Percentiles rank a stretch among this genome's conserved stretches.
phyloP scores from a whole-genome alignment of 768 basidiomycete genomes.

The Russula foetens region DNA sequence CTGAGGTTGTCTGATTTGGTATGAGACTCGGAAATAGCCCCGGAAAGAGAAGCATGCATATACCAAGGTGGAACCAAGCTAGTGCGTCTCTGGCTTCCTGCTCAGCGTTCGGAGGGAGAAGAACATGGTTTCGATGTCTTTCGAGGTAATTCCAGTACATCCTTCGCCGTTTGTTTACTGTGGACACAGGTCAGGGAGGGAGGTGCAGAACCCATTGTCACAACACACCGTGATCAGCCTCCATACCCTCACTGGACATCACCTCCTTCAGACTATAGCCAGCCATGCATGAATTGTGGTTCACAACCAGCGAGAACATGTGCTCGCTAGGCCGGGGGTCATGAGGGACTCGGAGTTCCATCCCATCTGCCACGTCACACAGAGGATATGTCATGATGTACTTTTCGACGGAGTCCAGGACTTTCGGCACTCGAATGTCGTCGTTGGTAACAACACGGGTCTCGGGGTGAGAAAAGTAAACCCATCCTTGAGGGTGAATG shows the following conservation, averaged over 20 bases:
- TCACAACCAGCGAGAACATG: constrained; percentile 34
- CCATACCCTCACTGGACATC: neutral
- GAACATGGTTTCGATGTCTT: constrained; percentile 40
- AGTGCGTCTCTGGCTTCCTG: constrained; percentile 42
- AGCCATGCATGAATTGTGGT: constrained; percentile 42
- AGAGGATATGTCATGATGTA: constrained; percentile 27
- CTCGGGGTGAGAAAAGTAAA: constrained; percentile 40
- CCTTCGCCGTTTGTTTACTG: constrained; percentile 26
- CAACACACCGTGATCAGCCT: constrained; percentile 1
- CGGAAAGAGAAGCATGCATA: constrained; percentile 2
- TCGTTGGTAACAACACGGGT: constrained; percentile 41
- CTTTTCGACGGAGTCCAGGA: constrained; percentile 26
- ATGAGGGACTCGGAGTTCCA: constrained; percentile 39
- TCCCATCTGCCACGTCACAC: constrained; percentile 29
- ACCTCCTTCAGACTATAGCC: constrained; percentile 29
- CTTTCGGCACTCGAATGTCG: constrained; percentile 36
- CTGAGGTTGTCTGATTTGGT: constrained; percentile 41
- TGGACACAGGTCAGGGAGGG: neutral
- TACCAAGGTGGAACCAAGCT: constrained; percentile 41
- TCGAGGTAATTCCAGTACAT: constrained; percentile 47
- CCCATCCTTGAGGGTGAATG: constrained; percentile 41
- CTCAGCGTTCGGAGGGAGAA: constrained; percentile 35
- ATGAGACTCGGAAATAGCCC: neutral
- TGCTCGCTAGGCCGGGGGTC: constrained; percentile 20
- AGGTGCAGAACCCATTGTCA: neutral